phyloP scores from a whole-genome alignment of 345 rosid genomes.

The Arabis alpina region DNA sequence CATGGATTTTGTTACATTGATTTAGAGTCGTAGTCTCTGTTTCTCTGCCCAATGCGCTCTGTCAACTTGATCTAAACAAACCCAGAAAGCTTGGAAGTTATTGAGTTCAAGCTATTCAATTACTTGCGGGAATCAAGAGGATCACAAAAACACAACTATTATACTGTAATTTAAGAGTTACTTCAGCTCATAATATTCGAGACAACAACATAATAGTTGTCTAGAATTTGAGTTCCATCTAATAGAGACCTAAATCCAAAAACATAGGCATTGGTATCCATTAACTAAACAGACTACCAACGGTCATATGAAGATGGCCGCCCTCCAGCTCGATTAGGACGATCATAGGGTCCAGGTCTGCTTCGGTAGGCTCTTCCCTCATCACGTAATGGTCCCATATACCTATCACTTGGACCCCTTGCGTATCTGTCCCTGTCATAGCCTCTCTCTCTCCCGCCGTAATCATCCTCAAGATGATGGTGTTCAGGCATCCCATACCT shows the following conservation, averaged over 20 bases:
- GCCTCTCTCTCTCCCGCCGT: constrained; percentile 68
- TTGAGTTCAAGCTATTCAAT: background rate
- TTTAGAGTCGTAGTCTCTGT: background rate
- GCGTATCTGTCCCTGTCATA: constrained; percentile 62
- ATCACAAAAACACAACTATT: background rate
- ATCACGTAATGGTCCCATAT: constrained; percentile 62
- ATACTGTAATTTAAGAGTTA: background rate
- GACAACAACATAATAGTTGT: background rate
- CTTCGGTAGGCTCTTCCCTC: constrained; percentile 69
- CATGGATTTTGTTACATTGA: background rate
- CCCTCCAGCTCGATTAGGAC: constrained; percentile 68
- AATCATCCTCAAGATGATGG: constrained; percentile 49
- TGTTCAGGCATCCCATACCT: constrained; percentile 55
- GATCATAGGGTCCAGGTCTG: constrained; percentile 72
- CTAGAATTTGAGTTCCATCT: constrained; percentile 6
- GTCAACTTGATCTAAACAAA: too few species aligned
- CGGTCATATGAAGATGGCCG: constrained; percentile 75
- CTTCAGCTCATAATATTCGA: background rate
- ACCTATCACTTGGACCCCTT: constrained; percentile 63
- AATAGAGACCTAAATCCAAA: background rate
- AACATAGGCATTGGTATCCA: background rate
- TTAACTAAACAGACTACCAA: constrained; percentile 43
- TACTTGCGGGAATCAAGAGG: background rate
- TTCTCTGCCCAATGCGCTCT: background rate
- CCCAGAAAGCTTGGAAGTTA: background rate